These are phyloP conservation scores for Casuarina equisetifolia DNA, from an alignment of 306 rosid genomes.

Conservation along the genomic window DNA sequence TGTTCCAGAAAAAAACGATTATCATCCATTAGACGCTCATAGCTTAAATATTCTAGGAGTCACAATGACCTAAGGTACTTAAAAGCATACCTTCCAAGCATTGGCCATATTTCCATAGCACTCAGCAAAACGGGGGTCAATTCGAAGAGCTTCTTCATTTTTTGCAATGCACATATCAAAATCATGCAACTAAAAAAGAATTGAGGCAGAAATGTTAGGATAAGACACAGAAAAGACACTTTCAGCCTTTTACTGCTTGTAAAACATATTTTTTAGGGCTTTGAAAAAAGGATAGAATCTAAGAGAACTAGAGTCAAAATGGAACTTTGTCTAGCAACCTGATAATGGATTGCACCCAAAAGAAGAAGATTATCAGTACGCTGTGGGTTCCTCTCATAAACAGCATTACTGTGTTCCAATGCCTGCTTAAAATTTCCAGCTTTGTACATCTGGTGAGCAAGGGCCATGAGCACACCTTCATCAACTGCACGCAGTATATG, in stretches of 20 bases:
- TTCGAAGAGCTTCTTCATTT: conserved; percentile 92
- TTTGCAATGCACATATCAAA: conserved; percentile 91
- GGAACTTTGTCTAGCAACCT: conserved; percentile 46
- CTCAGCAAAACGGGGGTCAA: conserved; percentile 91
- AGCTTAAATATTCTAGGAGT: neutral
- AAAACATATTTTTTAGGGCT: neutral
- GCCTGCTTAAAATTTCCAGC: conserved; percentile 86
- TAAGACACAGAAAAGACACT: conserved; percentile 1
- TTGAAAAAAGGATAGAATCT: neutral
- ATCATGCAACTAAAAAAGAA: conserved; percentile 69
- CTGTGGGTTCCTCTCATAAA: conserved; percentile 77
- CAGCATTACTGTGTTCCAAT: conserved; percentile 72
- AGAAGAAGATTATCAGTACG: conserved; percentile 94
- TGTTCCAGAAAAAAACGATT: conserved; percentile 24
- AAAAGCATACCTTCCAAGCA: conserved; percentile 82
- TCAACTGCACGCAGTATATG: conserved; percentile 64
- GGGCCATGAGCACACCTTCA: conserved; percentile 75
- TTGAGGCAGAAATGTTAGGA: conserved; percentile 1
- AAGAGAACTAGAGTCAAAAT: neutral
- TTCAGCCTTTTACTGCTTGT: neutral
- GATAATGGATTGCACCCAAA: conserved; percentile 92
- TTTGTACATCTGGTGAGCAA: conserved; percentile 94
- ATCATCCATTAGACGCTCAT: neutral
- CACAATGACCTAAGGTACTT: neutral
- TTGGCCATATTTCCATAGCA: conserved; percentile 99